These are phyloP conservation scores for Myxozyma nipponensis DNA, from an alignment of 805 yeast genomes.

Conservation along the genomic window DNA sequence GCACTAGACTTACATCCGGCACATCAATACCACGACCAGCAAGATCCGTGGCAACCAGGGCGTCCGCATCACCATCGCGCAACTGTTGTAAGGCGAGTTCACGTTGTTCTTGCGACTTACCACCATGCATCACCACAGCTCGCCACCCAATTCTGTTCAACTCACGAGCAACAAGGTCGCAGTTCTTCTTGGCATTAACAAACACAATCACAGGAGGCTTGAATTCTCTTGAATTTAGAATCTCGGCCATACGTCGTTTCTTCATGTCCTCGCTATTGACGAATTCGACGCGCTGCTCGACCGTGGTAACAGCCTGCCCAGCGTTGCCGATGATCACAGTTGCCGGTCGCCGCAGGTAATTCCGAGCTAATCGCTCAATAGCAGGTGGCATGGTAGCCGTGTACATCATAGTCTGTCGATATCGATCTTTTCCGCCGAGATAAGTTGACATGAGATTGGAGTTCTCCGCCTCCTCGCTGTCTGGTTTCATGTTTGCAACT, in stretches of 20 bases:
- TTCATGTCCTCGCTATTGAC: slow-evolving; percentile 47
- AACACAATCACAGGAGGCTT: slow-evolving; percentile 70
- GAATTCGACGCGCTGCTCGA: slow-evolving; percentile 64
- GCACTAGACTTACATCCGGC: slow-evolving; percentile 76
- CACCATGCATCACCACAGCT: slow-evolving; percentile 75
- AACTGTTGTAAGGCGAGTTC: slow-evolving; percentile 68
- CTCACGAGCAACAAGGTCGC: slow-evolving; percentile 60
- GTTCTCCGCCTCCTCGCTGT: slow-evolving; percentile 28
- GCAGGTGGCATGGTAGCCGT: slow-evolving; percentile 87
- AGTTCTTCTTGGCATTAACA: slow-evolving; percentile 69
- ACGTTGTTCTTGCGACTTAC: slow-evolving; percentile 78
- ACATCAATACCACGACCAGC: slow-evolving; percentile 96
- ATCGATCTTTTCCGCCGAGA: slow-evolving; percentile 27
- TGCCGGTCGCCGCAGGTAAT: slow-evolving; percentile 59
- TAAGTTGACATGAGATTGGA: slow-evolving; percentile 25
- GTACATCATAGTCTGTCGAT: slow-evolving; percentile 76
- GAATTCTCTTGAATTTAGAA: slow-evolving; percentile 39
- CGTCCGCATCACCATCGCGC: slow-evolving; percentile 51
- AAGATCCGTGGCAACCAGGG: slow-evolving; percentile 87
- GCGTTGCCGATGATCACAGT: slow-evolving; percentile 63
- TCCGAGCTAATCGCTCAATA: slow-evolving; percentile 62
- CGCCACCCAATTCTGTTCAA: slow-evolving; percentile 46
- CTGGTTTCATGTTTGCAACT: slow-evolving; percentile 43
- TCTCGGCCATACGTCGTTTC: slow-evolving; percentile 42
- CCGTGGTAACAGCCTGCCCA: slow-evolving; percentile 62